These are phyloP conservation scores for Saitozyma sp. DNA, from an alignment of 768 basidiomycete species.

Conservation along the genomic window DNA sequence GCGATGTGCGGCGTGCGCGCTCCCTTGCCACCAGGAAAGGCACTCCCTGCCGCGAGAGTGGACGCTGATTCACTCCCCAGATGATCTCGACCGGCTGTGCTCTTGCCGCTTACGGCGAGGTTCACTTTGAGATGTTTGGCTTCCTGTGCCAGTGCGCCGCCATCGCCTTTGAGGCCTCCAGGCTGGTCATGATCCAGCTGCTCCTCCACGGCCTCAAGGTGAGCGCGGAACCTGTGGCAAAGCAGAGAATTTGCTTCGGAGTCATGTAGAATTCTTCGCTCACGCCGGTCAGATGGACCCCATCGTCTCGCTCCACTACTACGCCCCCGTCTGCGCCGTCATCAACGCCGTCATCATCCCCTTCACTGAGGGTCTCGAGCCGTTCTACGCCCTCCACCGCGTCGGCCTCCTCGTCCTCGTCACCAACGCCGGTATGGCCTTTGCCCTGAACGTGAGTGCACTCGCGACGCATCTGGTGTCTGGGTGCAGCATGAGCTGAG, in stretches of 20 bases:
- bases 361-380: constrained; percentile 88
- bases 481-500: background rate
- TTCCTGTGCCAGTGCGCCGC: constrained; percentile 88
- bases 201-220: constrained; percentile 86
- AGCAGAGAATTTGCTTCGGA: background rate
- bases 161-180: constrained; percentile 78
- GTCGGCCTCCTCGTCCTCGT: constrained; percentile 72
- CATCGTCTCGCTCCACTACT: constrained; percentile 80
- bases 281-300: constrained; percentile 72
- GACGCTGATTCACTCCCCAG: constrained; percentile 17
- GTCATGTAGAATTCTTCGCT: too few species aligned
- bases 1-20: too few species aligned
- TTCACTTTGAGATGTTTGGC: constrained; percentile 80
- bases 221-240: background rate
- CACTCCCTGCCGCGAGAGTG: too few species aligned
- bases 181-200: constrained; percentile 97
- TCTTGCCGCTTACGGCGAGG: constrained; percentile 73
- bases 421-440: constrained; percentile 82
- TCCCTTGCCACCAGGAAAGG: too few species aligned
- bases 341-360: constrained; percentile 85
- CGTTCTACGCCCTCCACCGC: constrained; percentile 70
- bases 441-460: constrained; percentile 68
- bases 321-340: constrained; percentile 69
- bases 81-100: constrained; percentile 83
- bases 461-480: background rate